These are phyloP conservation scores for Melaleuca alternifolia DNA, from an alignment of 345 rosid genomes.

Conservation along the genomic window DNA sequence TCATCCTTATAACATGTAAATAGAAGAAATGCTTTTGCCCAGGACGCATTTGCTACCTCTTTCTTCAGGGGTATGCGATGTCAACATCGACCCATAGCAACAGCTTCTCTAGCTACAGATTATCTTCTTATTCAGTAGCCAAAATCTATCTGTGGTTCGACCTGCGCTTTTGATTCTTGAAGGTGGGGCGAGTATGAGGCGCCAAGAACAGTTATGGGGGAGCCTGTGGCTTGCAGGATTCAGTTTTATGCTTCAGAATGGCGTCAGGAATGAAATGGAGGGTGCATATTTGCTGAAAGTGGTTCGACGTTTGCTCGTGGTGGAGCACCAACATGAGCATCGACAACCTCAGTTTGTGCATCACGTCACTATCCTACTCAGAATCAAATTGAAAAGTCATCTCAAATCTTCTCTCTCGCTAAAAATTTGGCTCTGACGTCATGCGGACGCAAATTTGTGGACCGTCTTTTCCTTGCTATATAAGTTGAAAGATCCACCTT, in stretches of 20 bases:
- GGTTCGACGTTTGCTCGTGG: neutral
- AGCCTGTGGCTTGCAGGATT: neutral
- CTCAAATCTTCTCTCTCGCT: neutral
- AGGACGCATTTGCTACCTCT: neutral
- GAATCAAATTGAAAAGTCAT: neutral
- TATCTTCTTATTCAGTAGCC: neutral
- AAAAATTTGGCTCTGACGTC: neutral
- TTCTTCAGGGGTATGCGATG: neutral
- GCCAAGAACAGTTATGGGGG: neutral
- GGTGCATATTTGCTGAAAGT: neutral
- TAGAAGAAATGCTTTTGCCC: neutral
- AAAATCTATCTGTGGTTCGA: neutral
- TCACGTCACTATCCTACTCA: neutral
- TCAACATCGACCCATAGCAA: neutral
- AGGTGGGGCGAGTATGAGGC: neutral
- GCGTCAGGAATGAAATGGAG: neutral
- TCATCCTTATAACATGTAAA: neutral
- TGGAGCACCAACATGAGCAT: neutral
- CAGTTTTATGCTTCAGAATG: neutral
- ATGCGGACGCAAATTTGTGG: neutral
- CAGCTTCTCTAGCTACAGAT: neutral
- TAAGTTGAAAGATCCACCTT: neutral
- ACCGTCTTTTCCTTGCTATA: neutral
- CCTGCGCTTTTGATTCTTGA: neutral
- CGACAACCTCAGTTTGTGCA: neutral